phyloP scores from a whole-genome alignment of 1,284 basidiomycete genomes.

The Butyriboletus appendiculatus region DNA sequence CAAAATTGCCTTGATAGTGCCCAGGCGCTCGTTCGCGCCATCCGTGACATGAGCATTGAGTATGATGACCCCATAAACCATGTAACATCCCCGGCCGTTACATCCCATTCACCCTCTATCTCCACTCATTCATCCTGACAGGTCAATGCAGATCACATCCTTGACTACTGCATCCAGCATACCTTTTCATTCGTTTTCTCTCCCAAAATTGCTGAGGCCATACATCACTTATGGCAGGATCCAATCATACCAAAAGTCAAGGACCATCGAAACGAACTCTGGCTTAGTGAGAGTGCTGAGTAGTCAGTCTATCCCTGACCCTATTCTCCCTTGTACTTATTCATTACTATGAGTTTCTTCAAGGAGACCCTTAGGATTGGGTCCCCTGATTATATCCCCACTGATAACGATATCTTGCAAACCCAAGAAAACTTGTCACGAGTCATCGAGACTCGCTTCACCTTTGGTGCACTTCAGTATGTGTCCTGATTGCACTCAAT shows the following conservation, averaged over 20 bases:
- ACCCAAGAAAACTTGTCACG: neutral
- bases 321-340: neutral
- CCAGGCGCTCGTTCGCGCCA: constrained; percentile 3
- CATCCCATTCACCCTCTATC: neutral
- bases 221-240: constrained; percentile 8
- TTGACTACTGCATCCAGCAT: neutral
- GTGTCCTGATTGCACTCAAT: neutral
- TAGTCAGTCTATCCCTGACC: constrained; percentile 3
- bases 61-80: neutral
- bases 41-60: neutral
- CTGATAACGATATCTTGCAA: neutral
- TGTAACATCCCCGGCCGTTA: constrained; percentile 3
- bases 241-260: neutral
- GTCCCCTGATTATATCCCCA: constrained; percentile 1
- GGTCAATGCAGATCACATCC: neutral
- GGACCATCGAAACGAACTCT: neutral
- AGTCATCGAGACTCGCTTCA: neutral
- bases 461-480: neutral
- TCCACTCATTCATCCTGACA: neutral
- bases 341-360: neutral
- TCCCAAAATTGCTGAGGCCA: neutral
- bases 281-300: neutral
- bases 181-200: neutral
- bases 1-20: neutral
- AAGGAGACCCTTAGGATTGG: constrained; percentile 2